Evolutionary conservation across 441 rosid genomes (phyloP).

Genomic region (Pelargonium myrrhifolium): DNA sequence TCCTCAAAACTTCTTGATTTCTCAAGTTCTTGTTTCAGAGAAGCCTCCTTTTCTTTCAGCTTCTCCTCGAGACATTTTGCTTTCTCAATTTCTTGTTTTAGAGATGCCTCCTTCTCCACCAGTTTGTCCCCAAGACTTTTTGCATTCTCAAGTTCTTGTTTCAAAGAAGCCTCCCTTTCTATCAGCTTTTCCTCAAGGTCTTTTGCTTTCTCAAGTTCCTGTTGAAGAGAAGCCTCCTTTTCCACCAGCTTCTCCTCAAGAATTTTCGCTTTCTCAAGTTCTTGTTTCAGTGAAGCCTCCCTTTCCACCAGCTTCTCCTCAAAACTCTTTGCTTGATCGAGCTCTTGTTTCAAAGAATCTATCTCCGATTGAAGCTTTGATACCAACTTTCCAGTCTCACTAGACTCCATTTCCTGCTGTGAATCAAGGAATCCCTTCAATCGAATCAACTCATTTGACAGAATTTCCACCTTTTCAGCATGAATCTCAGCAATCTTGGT

Average conservation of each 20-base stretch:
- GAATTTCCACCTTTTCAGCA: slow-evolving; percentile 66
- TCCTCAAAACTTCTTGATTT: not conserved
- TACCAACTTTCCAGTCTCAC: slow-evolving; percentile 37
- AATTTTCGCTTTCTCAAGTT: not conserved
- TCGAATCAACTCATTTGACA: slow-evolving; percentile 53
- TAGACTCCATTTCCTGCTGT: slow-evolving; percentile 45
- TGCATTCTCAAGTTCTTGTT: not conserved
- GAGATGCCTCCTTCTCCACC: not conserved
- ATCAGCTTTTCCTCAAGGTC: not conserved
- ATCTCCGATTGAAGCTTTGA: slow-evolving; percentile 50
- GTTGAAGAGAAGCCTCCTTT: not conserved
- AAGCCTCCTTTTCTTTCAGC: not conserved
- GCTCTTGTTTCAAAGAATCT: slow-evolving; percentile 42
- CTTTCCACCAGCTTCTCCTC: slow-evolving; percentile 48
- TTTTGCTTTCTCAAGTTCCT: not conserved
- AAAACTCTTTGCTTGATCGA: slow-evolving; percentile 40
- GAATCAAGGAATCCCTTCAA: slow-evolving; percentile 62
- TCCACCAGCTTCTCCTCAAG: not conserved
- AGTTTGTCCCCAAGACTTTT: not conserved
- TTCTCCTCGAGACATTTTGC: not conserved
- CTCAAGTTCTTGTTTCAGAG: not conserved
- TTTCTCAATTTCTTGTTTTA: not conserved
- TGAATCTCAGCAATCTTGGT: slow-evolving; percentile 81
- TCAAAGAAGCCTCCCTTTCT: not conserved
- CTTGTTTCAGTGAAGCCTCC: slow-evolving; percentile 28